Conservation (phyloP, 1,284 basidiomycete species). For the Cutaneotrichosporon sp. region DNA sequence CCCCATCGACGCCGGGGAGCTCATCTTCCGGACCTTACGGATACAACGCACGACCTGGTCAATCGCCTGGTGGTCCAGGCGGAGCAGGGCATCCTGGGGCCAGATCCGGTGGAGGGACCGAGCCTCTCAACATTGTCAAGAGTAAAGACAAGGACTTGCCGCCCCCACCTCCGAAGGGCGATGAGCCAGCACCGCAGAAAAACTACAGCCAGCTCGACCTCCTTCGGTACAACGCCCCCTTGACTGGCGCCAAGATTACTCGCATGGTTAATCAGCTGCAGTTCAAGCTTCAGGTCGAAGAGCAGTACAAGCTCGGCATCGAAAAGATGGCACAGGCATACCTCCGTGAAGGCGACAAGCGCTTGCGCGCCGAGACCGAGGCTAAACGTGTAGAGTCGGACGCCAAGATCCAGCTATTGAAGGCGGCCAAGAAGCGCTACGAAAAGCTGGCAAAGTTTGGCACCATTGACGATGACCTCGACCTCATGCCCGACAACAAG, state of each 20-base stretch:
- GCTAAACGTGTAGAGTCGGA: constrained; percentile 90
- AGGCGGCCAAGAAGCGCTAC: constrained; percentile 89
- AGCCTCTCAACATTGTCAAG: constrained; percentile 10
- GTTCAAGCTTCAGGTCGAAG: constrained; percentile 97
- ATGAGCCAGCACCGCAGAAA: constrained; percentile 22
- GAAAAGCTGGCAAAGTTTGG: constrained; percentile 93
- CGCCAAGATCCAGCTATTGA: constrained; percentile 89
- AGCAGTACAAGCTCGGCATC: constrained; percentile 96
- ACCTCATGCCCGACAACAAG: constrained; percentile 64
- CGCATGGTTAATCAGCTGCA: constrained; percentile 98
- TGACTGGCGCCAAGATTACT: constrained; percentile 93
- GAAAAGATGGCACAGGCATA: constrained; percentile 98
- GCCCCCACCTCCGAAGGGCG: constrained; percentile 6
- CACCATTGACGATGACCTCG: constrained; percentile 70
- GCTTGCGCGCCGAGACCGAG: constrained; percentile 84
- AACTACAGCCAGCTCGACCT: constrained; percentile 60
- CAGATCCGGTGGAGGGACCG: background rate
- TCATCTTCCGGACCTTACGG: background rate
- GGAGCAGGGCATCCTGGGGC: background rate
- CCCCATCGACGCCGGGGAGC: background rate
- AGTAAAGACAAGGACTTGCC: constrained; percentile 1
- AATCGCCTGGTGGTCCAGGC: background rate
- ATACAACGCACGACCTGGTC: constrained; percentile 1
- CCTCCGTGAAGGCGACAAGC: constrained; percentile 92
- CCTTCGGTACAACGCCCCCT: constrained; percentile 94